Base-by-base conservation (phyloP, 1,284 basidiomycete species). In the Schizopora paradoxa region DNA sequence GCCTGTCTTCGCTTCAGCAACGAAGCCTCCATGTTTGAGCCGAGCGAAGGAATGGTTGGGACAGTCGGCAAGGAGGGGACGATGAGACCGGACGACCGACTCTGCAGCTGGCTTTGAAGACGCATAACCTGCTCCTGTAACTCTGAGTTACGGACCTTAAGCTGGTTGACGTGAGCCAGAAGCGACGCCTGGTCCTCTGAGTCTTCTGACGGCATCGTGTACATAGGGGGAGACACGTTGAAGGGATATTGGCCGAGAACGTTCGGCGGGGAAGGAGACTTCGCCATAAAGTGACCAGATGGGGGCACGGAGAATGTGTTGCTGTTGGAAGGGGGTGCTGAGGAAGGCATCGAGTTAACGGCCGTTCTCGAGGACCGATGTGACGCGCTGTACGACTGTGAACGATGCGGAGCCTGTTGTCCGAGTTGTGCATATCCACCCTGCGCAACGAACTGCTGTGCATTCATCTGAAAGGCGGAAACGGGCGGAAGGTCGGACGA, bases 1-100 rank as follows among this genome's bases (percentile, higher is more conserved):
- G 79, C 74, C 6, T 83, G 77, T 1, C 82, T 88, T 47, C 86
- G 80, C 8, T 72, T 67, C 34, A 72, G 72, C 86, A 86, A 89
- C 2, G 77, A 72, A 19, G 38, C 48, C 11, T 50, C 48, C 43
- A 43, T 42, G 19, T 41, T 27, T 8, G 46, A 35, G 40, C 29
- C n/a, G 26, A 38, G 10, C 11, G 19, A 6, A 18, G 40, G 13
- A 41, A 28, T 6, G 23, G 14, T 25, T 18, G 31, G 11, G 37
- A 31, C 21, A 26, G n/a, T 19, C 10, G 38, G 23, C 32, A 31
- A 19, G 25, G 27, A 21, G 6, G 40, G 23, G 3, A 46, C 16
- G 8, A n/a, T 27, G 22, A 42, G 43, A 26, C 23, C 14, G 29
- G 19, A 22, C 5, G 36, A 25, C 22, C 34, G n/a, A n/a, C n/a